Evolutionary conservation across 805 yeast genomes (phyloP), one percentile per base, ranked within the genome.

Genomic region (Candida stauntonica): DNA sequence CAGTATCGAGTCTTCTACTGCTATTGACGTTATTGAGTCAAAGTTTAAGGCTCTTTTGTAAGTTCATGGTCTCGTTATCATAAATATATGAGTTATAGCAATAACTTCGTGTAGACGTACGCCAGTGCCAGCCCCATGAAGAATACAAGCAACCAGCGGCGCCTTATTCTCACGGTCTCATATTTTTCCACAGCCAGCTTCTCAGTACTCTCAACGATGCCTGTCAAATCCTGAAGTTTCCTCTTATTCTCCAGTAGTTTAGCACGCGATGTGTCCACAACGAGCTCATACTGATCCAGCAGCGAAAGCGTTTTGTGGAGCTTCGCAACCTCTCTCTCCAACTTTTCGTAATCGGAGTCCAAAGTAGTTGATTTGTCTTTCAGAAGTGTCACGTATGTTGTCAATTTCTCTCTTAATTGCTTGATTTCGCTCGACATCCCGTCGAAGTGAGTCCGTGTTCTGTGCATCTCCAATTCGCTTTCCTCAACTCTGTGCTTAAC

Each of bases 1-100:
- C 26, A 50, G 67, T 6, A 70, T 86, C 51, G 83, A 81, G 50
- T 77, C 87, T 30, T 76, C 87, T 7, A 73, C 79, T 35, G 64
- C 74, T 5, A 51, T 67, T 5, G 77, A 67, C 3, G 70, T 68
- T 11, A 42, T 61, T 39, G 53, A 47, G 24, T 38, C 48, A 14
- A 54, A 60, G 32, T 42, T 61, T 8, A 36, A 46, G 31, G 45
- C 44, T 23, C 26, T 42, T n/a, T 24, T 47, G 35, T 46, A 24
- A 33, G 3, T 5, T 6, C 8, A 7, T 15, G 17, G n/a, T 6
- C 12, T 30, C 8, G 9, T 9, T 7, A 13, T 30, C 18, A 21
- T n/a, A 12, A 15, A 5, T 16, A 7, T 29, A 14, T 15, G 17
- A 7, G 7, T 15, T 21, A 8, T 21, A 7, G 11, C 11, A 21